Percentiles rank a stretch among this genome's conserved stretches.
These are phyloP conservation scores for Odontarrhena argentea DNA, from an alignment of 345 rosid genomes.

Conservation along the genomic window DNA sequence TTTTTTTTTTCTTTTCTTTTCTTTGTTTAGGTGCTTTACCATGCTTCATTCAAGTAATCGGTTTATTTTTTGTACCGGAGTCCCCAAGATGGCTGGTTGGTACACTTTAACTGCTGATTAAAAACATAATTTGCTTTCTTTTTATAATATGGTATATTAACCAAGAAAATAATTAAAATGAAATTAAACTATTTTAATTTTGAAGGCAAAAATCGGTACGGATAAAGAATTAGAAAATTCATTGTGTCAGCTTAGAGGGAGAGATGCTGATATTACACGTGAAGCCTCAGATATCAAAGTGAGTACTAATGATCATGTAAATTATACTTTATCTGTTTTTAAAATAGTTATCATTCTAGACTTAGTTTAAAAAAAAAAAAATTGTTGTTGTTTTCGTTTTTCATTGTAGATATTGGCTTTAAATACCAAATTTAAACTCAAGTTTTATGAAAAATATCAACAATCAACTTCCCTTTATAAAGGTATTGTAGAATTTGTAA, in stretches of 20 bases:
- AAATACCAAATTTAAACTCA: too few relatives aligned
- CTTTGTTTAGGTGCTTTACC: constrained; percentile 45
- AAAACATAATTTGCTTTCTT: too few relatives aligned
- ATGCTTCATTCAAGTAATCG: constrained; percentile 42
- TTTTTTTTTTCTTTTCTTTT: too few relatives aligned
- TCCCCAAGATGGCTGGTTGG: constrained; percentile 65
- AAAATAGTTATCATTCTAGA: too few relatives aligned
- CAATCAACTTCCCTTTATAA: too few relatives aligned
- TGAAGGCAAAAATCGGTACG: constrained; percentile 52
- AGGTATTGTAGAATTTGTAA: too few relatives aligned
- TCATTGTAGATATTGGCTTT: too few relatives aligned
- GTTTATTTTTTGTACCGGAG: constrained; percentile 56
- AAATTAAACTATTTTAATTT: neutral
- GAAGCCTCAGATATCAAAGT: constrained; percentile 62
- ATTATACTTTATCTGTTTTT: too few relatives aligned
- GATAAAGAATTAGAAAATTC: constrained; percentile 53
- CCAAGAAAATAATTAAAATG: neutral
- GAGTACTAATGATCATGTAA: neutral
- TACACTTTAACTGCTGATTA: neutral
- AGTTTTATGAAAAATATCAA: too few relatives aligned
- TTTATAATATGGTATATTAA: neutral
- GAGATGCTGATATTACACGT: constrained; percentile 50
- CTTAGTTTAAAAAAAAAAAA: too few relatives aligned
- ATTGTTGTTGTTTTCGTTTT: too few relatives aligned
- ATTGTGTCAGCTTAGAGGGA: constrained; percentile 54